Base-by-base conservation (phyloP, 345 rosid species). In the Triadica sebifera region DNA sequence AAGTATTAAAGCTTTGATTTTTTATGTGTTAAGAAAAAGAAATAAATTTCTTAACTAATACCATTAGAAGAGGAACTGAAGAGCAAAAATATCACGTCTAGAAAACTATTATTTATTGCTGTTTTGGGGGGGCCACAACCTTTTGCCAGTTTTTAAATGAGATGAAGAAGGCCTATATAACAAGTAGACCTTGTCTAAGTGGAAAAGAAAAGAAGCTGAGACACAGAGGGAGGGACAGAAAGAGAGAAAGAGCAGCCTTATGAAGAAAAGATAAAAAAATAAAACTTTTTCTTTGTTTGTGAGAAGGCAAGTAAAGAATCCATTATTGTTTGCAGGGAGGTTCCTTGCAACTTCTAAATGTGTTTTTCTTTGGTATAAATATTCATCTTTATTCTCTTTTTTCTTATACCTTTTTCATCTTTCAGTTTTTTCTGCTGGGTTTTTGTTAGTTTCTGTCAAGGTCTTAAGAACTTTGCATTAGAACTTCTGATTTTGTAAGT, bases 281-380 rank as follows among this genome's bases (percentile, higher is more conserved):
- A 4, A 81, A 37, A 51, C 67, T 67, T 74, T n/a, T 73, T 60
- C 76, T 71, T 69, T 67, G 69, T 78, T 65, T 72, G 83, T 78
- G 77, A 45, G 16, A 72, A 81, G 85, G 83, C 79, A 87, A 85
- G 88, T 29, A 83, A 87, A 59, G 85, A 72, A 83, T 80, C 80
- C 46, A 56, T 56, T 49, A 50, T 75, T 74, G 72, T 61, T 65
- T 62, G 43, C 16, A 47, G 68, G 81, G 79, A 83, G 78, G 56
- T n/a, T 72, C 69, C 77, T 63, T 24, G 79, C 76, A 79, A 24
- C 80, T 79, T 82, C 81, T 77, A 64, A 19, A 24, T 55, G 62
- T 65, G 65, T 5, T 49, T 67, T 70, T 57, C 29, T 68, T 17
- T 16, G 60, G 1, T 43, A 58, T 81, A 72, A 66, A 73, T 63